Evolutionary conservation across 108 stramenopile genomes (phyloP), one percentile per base, ranked within the genome.

Genomic region (Skeletonema grethae): DNA sequence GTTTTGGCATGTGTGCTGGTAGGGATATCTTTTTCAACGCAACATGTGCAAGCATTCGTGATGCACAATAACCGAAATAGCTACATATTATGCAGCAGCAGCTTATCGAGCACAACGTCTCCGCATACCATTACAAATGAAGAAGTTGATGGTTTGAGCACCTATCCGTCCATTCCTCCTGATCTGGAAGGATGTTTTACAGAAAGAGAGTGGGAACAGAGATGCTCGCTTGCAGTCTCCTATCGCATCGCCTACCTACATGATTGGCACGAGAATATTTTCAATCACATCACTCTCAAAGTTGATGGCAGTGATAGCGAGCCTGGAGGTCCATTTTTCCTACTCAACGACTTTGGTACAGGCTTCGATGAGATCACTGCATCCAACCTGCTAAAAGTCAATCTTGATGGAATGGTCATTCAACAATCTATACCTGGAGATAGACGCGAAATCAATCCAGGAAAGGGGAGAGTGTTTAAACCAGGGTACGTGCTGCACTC

Each of bases 211-310:
- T 79, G 78, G 78, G 73, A 79, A 41, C 78, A 79, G 34, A 29
- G 78, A 46, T 79, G 78, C 29, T 57, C 78, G 0, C 73, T 79
- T 45, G 78, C 78, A n/a, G 78, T 75, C 7, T 67, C 78, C 7
- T 79, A 79, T 60, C 66, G 78, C 11, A 74, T 79, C 48, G 78
- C 73, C 32, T 70, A 62, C 73, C 61, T 80, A 0, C 75, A 80
- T 36, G 45, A 43, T 11, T 80, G 79, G 79, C 75, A 76, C 20
- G 75, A 76, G 32, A 80, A 80, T 20, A 70, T 80, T n/a, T 80
- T 80, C 38, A 80, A 80, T 50, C 79, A 80, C 38, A 80, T 80
- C 36, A 80, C 79, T 7, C 79, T 80, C 30, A 80, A 80, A 76
- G 69, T 80, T 11, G 73, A 70, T 29, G 79, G 74, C 5, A 75